Conservation (phyloP, 495 filamentous ascomycete species). For the Penicillium antarcticum region DNA sequence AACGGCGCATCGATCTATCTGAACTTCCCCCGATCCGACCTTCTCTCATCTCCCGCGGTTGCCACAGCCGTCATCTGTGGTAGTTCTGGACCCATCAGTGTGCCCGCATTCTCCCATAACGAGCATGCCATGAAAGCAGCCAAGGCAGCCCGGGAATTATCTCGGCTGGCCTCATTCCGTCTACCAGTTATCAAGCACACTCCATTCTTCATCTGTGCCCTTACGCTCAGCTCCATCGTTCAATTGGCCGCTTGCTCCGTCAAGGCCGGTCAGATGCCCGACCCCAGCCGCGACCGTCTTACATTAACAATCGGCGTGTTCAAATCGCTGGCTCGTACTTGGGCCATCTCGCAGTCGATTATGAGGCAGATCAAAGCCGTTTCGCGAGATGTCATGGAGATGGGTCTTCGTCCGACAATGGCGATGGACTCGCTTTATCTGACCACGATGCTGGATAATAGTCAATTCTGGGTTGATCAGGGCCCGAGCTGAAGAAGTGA, state of each 20-base stretch:
- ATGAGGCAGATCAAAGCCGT: constrained; percentile 66
- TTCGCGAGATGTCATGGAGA: constrained; percentile 43
- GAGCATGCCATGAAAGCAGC: constrained; percentile 78
- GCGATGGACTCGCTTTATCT: constrained; percentile 43
- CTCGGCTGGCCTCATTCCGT: constrained; percentile 73
- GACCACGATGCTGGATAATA: constrained; percentile 33
- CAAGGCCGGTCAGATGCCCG: constrained; percentile 65
- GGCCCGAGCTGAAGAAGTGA: constrained; percentile 15
- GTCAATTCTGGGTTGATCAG: constrained; percentile 38
- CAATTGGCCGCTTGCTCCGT: constrained; percentile 65
- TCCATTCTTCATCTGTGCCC: constrained; percentile 83
- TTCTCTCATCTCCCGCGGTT: constrained; percentile 45
- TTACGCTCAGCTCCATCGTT: constrained; percentile 58
- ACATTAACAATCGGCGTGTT: constrained; percentile 80
- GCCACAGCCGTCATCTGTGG: constrained; percentile 49
- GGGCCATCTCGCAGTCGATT: constrained; percentile 72
- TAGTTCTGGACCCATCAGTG: constrained; percentile 42
- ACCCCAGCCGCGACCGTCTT: constrained; percentile 69
- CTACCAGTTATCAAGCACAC: constrained; percentile 72
- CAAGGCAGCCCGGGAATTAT: constrained; percentile 72
- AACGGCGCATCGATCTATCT: constrained; percentile 52
- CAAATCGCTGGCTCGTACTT: constrained; percentile 67
- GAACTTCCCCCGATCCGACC: constrained; percentile 48
- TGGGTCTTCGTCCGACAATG: constrained; percentile 42
- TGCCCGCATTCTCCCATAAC: constrained; percentile 52